Percentiles rank a stretch among this genome's conserved stretches.
Conservation (phyloP, 2,329 filamentous ascomycete species). For the Penicillium vulpinum region DNA sequence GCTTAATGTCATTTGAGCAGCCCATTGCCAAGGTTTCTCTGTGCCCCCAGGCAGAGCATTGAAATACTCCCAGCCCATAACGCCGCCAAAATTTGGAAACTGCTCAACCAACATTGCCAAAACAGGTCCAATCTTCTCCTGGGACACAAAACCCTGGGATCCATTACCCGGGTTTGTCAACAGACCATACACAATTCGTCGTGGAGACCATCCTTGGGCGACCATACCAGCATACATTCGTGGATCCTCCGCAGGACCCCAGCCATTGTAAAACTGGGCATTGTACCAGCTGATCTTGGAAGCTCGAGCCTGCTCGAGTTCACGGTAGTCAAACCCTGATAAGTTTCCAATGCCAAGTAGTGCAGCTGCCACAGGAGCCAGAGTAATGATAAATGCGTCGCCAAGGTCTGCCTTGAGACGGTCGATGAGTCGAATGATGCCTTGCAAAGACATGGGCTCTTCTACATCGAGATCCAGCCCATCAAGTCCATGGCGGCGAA, state of each 20-base stretch:
- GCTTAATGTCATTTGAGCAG: constrained; percentile 61
- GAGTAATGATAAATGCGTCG: constrained; percentile 68
- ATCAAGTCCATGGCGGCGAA: constrained; percentile 63
- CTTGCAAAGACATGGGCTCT: constrained; percentile 68
- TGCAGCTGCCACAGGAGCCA: constrained; percentile 79
- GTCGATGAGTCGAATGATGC: constrained; percentile 67
- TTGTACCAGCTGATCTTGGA: constrained; percentile 80
- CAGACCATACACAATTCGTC: constrained; percentile 75
- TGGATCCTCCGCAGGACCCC: constrained; percentile 64
- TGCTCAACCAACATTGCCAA: constrained; percentile 58
- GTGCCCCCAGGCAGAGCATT: constrained; percentile 69
- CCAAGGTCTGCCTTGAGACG: constrained; percentile 57
- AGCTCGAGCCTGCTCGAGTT: constrained; percentile 68
- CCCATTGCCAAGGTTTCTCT: constrained; percentile 74
- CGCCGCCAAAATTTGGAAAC: constrained; percentile 74
- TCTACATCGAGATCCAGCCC: constrained; percentile 80
- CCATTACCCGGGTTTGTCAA: constrained; percentile 78
- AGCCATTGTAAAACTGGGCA: constrained; percentile 89
- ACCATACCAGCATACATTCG: constrained; percentile 46
- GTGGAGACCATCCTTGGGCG: constrained; percentile 65
- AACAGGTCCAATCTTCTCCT: constrained; percentile 58
- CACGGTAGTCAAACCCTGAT: constrained; percentile 77
- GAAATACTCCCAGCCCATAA: constrained; percentile 97
- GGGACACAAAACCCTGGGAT: constrained; percentile 60
- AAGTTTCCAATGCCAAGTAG: constrained; percentile 63